Percentiles rank a stretch among this genome's conserved stretches.
phyloP scores from a whole-genome alignment of 495 filamentous ascomycete genomes.

The Penicillium verhagenii region DNA sequence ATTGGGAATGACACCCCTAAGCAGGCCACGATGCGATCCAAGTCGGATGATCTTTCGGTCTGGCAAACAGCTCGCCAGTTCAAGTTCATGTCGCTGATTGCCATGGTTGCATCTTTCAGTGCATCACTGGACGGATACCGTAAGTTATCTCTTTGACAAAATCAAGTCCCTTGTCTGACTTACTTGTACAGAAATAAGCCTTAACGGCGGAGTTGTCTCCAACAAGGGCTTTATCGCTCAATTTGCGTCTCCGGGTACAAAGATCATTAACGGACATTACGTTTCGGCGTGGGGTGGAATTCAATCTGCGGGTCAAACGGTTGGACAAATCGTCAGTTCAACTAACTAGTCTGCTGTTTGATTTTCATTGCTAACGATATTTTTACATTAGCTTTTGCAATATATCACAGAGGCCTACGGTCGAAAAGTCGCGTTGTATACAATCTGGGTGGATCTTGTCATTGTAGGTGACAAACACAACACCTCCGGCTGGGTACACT shows the following conservation, averaged over 20 bases:
- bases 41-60: constrained; percentile 29
- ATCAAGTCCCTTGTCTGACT: neutral
- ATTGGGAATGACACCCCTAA: neutral
- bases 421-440: constrained; percentile 31
- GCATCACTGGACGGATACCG: constrained; percentile 43
- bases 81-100: constrained; percentile 26
- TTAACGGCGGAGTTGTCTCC: constrained; percentile 40
- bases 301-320: constrained; percentile 38
- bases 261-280: constrained; percentile 34
- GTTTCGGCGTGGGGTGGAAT: constrained; percentile 43
- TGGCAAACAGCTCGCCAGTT: constrained; percentile 29
- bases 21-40: constrained; percentile 26
- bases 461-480: constrained; percentile 3
- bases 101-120: constrained; percentile 38
- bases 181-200: constrained; percentile 32
- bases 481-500: no score
- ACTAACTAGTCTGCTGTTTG: no score
- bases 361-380: neutral
- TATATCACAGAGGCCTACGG: constrained; percentile 32
- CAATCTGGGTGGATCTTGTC: constrained; percentile 31
- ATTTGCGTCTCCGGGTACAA: constrained; percentile 28
- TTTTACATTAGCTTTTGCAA: constrained; percentile 25
- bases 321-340: constrained; percentile 33
- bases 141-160: constrained; percentile 14
- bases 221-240: constrained; percentile 43